Conservation (phyloP, 306 rosid species). For the Herpetospermum pedunculosum region DNA sequence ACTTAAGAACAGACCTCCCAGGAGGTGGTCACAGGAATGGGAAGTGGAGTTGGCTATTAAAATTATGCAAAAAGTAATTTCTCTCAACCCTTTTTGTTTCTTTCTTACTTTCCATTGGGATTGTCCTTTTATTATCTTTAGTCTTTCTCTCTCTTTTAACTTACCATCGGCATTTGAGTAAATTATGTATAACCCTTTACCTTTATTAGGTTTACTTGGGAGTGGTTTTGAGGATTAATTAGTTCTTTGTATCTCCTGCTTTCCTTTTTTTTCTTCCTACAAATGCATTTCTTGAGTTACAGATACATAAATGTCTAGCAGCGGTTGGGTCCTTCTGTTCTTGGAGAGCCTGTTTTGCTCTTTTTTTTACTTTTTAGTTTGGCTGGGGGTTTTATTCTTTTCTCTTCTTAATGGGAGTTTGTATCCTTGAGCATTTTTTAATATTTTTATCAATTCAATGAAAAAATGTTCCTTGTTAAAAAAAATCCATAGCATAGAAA, state of each 20-base stretch:
- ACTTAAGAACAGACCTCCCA: constrained; percentile 53
- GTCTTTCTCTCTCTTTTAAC: background rate
- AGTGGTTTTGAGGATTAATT: background rate
- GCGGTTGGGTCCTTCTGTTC: too few relatives aligned
- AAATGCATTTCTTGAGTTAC: background rate
- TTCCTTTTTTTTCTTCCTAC: background rate
- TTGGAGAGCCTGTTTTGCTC: too few relatives aligned
- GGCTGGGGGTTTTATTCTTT: too few relatives aligned
- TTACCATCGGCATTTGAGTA: background rate
- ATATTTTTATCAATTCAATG: too few relatives aligned
- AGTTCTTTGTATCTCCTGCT: background rate
- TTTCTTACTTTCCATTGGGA: background rate
- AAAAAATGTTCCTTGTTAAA: too few relatives aligned
- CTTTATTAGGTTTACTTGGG: background rate
- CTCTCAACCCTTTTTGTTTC: constrained; percentile 1
- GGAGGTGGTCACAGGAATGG: constrained; percentile 91
- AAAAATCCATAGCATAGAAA: background rate
- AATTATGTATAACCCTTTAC: background rate
- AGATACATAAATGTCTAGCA: background rate
- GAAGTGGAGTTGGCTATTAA: constrained; percentile 79
- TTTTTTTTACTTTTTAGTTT: too few relatives aligned
- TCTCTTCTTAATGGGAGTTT: too few relatives aligned
- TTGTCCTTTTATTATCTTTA: background rate
- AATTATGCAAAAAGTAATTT: constrained; percentile 73
- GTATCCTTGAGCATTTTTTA: too few relatives aligned